Conservation (phyloP, 345 rosid species). For the Arabis hirsuta region DNA sequence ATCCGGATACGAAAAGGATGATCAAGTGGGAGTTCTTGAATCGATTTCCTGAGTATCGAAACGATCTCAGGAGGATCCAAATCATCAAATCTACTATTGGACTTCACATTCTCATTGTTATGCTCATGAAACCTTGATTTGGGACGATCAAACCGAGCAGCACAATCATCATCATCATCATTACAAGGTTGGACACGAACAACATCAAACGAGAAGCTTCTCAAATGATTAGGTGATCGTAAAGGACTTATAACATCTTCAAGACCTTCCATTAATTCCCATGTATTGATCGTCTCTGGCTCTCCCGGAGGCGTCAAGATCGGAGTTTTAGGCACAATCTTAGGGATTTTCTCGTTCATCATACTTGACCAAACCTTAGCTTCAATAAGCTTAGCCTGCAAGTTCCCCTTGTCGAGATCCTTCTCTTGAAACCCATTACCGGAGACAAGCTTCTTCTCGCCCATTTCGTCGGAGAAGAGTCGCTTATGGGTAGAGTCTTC, state of each 20-base stretch:
- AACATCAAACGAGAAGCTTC: constrained; percentile 80
- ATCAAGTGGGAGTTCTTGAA: constrained; percentile 53
- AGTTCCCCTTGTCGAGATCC: not conserved
- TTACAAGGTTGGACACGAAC: constrained; percentile 34
- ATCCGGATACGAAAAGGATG: constrained; percentile 61
- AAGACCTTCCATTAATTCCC: constrained; percentile 95
- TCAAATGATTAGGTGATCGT: constrained; percentile 51
- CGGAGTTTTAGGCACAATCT: constrained; percentile 67
- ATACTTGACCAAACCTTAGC: constrained; percentile 86
- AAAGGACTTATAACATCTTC: constrained; percentile 55
- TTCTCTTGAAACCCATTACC: constrained; percentile 20
- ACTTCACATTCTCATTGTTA: constrained; percentile 39
- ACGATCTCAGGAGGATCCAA: constrained; percentile 69
- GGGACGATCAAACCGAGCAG: constrained; percentile 40
- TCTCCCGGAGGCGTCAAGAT: constrained; percentile 81
- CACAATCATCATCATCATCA: constrained; percentile 9
- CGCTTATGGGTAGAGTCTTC: constrained; percentile 21
- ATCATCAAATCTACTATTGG: constrained; percentile 35
- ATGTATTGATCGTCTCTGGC: constrained; percentile 87
- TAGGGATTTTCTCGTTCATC: constrained; percentile 78
- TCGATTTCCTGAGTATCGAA: constrained; percentile 60
- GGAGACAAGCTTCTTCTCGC: constrained; percentile 19
- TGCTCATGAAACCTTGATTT: constrained; percentile 49
- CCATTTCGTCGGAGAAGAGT: constrained; percentile 15
- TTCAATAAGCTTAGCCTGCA: constrained; percentile 55